These are phyloP conservation scores for Nadsonia starkeyi-henricii DNA, from an alignment of 1,139 yeast species.

Conservation along the genomic window DNA sequence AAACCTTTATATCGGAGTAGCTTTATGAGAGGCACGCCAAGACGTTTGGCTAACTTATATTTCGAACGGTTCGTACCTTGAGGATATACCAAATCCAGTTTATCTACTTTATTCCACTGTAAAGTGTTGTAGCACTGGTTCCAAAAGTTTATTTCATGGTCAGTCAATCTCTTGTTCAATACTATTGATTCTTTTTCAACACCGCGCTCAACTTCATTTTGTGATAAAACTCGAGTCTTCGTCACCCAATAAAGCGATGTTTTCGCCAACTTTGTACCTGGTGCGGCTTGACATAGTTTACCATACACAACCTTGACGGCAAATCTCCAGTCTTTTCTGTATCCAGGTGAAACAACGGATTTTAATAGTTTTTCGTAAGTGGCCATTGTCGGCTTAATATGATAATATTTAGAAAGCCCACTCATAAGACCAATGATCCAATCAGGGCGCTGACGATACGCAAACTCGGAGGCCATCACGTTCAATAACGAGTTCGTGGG, in stretches of 20 bases:
- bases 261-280: not conserved
- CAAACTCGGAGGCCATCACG: not conserved
- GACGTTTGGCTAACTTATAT: not conserved
- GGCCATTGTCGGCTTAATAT: not conserved
- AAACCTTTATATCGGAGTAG: not conserved
- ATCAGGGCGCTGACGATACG: not conserved
- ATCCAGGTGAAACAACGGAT: not conserved
- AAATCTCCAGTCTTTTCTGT: not conserved
- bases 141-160: not conserved
- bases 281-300: not conserved
- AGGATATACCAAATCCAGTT: not conserved
- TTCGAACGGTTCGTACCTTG: not conserved
- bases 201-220: not conserved
- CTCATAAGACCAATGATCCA: not conserved
- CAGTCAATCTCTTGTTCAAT: not conserved
- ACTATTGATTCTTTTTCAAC: not conserved
- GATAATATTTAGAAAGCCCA: not conserved
- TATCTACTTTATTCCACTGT: not conserved
- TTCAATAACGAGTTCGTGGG: not conserved
- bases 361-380: not conserved
- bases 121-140: not conserved
- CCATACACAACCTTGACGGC: not conserved
- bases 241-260: not conserved
- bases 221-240: not conserved
- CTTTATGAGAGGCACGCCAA: not conserved